Conservation (phyloP, 169 alveolate genomes). For the Theileria annulata region DNA sequence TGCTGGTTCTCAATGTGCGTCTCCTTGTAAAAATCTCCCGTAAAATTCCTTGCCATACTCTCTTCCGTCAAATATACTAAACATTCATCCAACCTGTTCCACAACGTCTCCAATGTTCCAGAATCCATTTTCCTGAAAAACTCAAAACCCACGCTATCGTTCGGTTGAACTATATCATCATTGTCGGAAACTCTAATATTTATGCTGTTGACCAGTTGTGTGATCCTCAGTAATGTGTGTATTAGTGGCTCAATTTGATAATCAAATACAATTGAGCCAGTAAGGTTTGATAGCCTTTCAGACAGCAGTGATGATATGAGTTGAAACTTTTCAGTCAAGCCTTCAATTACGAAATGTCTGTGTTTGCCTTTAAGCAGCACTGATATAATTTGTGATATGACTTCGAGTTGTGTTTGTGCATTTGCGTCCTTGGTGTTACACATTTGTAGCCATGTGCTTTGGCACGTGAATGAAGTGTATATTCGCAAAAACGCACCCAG, state of each 20-base stretch:
- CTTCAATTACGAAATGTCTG: background rate
- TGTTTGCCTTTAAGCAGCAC: conserved; percentile 19
- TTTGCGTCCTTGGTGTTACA: conserved; percentile 25
- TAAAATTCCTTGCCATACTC: background rate
- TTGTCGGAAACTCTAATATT: background rate
- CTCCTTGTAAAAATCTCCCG: conserved; percentile 17
- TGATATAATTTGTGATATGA: conserved; percentile 46
- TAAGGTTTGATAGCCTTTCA: background rate
- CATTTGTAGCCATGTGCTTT: conserved; percentile 55
- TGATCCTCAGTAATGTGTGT: conserved; percentile 43
- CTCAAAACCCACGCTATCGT: background rate
- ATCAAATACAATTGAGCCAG: background rate
- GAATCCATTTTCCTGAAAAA: conserved; percentile 36
- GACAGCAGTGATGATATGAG: background rate
- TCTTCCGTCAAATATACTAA: conserved; percentile 12
- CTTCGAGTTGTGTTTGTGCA: conserved; percentile 27
- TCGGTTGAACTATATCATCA: background rate
- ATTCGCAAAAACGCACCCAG: conserved; percentile 33
- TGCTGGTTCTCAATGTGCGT: conserved; percentile 13
- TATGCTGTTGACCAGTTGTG: conserved; percentile 26
- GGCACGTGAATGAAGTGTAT: conserved; percentile 48
- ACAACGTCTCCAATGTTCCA: conserved; percentile 23
- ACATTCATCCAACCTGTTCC: conserved; percentile 32
- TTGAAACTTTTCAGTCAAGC: background rate
- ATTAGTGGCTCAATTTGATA: conserved; percentile 39